Conservation (phyloP, 805 yeast genomes). For the Suhomyces vadensis region DNA sequence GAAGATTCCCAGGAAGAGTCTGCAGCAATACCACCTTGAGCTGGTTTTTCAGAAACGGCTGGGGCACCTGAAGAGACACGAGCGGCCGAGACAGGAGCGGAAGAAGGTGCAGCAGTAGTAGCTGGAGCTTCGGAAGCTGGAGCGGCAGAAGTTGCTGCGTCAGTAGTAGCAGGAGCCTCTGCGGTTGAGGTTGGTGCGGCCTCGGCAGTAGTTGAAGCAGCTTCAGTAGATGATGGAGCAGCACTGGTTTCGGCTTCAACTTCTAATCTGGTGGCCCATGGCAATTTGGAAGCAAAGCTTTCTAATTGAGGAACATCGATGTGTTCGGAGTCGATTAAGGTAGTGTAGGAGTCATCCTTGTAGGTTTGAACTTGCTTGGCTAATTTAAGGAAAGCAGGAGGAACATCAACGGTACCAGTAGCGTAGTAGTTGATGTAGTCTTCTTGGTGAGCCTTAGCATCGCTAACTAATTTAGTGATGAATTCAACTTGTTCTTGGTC, state of each 20-base stretch:
- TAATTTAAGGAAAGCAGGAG: conserved; percentile 27
- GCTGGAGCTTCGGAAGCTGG: conserved; percentile 14
- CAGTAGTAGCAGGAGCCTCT: conserved; percentile 15
- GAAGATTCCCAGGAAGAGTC: not conserved
- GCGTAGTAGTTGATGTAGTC: conserved; percentile 20
- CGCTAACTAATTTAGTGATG: conserved; percentile 14
- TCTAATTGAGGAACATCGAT: conserved; percentile 12
- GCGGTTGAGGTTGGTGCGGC: conserved; percentile 6
- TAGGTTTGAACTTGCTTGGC: conserved; percentile 32
- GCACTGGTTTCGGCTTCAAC: conserved; percentile 10
- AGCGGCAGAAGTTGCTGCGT: conserved; percentile 15
- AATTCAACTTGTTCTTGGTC: conserved; percentile 16
- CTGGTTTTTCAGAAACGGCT: conserved; percentile 1
- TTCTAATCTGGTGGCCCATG: conserved; percentile 14
- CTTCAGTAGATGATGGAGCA: conserved; percentile 12
- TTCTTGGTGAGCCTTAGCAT: conserved; percentile 12
- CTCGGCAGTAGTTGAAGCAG: conserved; percentile 1
- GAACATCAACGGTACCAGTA: conserved; percentile 28
- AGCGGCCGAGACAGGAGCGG: conserved; percentile 17
- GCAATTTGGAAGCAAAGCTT: conserved; percentile 13
- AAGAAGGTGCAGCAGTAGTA: conserved; percentile 4
- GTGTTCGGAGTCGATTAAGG: conserved; percentile 19
- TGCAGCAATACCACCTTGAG: not conserved
- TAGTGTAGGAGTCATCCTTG: conserved; percentile 40
- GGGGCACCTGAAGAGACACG: conserved; percentile 17